Base-by-base conservation (phyloP, 2,329 filamentous ascomycete genomes). In the Aspergillus sojae region DNA sequence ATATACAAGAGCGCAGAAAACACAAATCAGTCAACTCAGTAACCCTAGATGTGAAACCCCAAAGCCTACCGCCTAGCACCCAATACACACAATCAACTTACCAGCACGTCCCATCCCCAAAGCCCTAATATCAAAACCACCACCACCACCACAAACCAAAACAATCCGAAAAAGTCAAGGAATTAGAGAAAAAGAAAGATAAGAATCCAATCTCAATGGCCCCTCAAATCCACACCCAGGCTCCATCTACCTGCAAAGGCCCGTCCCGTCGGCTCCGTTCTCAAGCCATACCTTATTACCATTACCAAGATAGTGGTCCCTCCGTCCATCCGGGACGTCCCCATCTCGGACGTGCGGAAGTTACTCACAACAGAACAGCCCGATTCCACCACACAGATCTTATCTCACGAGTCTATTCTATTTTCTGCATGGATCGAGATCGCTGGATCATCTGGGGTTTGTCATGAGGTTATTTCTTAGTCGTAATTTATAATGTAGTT, bases 341-440 rank as follows among this genome's bases (percentile, higher is more conserved):
- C 46, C 52, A 55, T 53, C 62, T 69, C 68, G 67, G 67, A 64
- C 67, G 66, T 67, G 65, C 67, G 68, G 67, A 70, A 69, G 67
- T 54, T 52, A 36, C 48, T 50, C 53, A 48, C 39, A n/a, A 52
- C 58, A 43, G 46, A 53, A n/a, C 54, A 45, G 2, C 23, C 26
- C 45, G 30, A 39, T 45, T 28, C 50, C 54, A 16, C 59, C 23
- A 39, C 36, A 41, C 57, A 57, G 54, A 63, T 21, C 43, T 62
- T 62, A 61, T 61, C 32, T 43, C 16, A 46, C 43, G n/a, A 23
- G 43, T 46, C 52, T 39, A 62, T 64, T 41, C 56, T 57, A 36
- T 16, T 43, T 45, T 54, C 43, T 52, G 30, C 34, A 59, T 19
- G 55, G 62, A 43, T 11, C 61, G 67, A 28, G 26, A 50, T 50